Conservation (phyloP, 192 early-diverging fungal species). For the Backusella parvicylindrica region DNA sequence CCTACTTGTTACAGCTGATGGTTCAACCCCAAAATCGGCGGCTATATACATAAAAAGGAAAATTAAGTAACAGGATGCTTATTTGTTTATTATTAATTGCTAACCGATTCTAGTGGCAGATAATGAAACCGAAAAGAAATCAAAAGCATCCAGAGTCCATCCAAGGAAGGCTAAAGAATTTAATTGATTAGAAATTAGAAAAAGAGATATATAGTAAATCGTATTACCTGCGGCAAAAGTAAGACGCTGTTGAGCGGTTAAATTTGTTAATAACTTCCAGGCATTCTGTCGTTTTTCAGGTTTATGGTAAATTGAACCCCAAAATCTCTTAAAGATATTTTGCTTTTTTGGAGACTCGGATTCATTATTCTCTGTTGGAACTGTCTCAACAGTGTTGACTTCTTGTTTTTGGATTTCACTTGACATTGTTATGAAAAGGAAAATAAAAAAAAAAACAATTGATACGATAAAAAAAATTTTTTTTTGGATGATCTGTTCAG, state of each 20-base stretch:
- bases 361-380: background rate
- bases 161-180: conserved; percentile 50
- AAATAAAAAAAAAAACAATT: background rate
- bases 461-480: background rate
- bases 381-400: background rate
- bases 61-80: background rate
- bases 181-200: background rate
- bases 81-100: background rate
- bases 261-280: conserved; percentile 27
- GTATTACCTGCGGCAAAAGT: conserved; percentile 29
- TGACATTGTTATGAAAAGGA: background rate
- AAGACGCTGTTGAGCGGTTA: conserved; percentile 13
- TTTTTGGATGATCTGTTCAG: background rate
- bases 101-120: conserved; percentile 47
- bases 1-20: conserved; percentile 52
- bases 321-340: conserved; percentile 1
- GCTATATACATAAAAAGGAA: conserved; percentile 24
- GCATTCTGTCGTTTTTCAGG: conserved; percentile 23
- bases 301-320: conserved; percentile 16
- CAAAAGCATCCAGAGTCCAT: conserved; percentile 70
- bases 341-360: background rate
- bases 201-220: background rate
- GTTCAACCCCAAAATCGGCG: conserved; percentile 46
- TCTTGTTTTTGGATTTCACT: background rate
- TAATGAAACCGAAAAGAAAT: conserved; percentile 65